Evolutionary conservation across 176 grass and related monocot species (phyloP).

Genomic region (Avena insularis): DNA sequence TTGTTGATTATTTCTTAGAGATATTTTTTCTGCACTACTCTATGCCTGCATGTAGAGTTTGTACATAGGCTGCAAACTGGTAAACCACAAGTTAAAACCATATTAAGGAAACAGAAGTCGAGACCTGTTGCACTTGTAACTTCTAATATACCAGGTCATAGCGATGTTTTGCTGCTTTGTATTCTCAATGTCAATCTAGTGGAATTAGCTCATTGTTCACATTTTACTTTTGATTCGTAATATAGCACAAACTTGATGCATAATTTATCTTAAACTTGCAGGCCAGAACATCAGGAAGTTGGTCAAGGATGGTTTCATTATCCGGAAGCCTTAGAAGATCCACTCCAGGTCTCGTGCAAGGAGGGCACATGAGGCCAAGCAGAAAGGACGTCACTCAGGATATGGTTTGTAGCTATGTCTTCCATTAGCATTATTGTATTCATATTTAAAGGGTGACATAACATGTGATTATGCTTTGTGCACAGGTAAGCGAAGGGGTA

Average conservation of each 20-base stretch:
- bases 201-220: neutral
- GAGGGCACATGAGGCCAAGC: slow-evolving; percentile 68
- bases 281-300: slow-evolving; percentile 71
- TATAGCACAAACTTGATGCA: neutral
- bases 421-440: neutral
- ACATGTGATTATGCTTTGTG: neutral
- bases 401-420: slow-evolving; percentile 43
- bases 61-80: too few species aligned
- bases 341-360: slow-evolving; percentile 73
- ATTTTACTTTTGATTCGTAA: neutral
- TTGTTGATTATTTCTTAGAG: neutral
- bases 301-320: too few species aligned
- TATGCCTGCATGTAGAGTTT: too few species aligned
- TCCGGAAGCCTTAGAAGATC: slow-evolving; percentile 70
- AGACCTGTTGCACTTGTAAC: too few species aligned
- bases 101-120: too few species aligned
- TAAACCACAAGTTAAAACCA: too few species aligned
- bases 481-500: slow-evolving; percentile 66
- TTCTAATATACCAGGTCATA: neutral
- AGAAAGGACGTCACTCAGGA: slow-evolving; percentile 71
- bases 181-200: neutral
- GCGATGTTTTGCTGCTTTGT: neutral
- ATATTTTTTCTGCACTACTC: neutral
- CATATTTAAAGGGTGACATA: neutral
- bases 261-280: slow-evolving; percentile 31